Conservation (phyloP, 2,329 filamentous ascomycete genomes). For the Botrytis fragariae region DNA sequence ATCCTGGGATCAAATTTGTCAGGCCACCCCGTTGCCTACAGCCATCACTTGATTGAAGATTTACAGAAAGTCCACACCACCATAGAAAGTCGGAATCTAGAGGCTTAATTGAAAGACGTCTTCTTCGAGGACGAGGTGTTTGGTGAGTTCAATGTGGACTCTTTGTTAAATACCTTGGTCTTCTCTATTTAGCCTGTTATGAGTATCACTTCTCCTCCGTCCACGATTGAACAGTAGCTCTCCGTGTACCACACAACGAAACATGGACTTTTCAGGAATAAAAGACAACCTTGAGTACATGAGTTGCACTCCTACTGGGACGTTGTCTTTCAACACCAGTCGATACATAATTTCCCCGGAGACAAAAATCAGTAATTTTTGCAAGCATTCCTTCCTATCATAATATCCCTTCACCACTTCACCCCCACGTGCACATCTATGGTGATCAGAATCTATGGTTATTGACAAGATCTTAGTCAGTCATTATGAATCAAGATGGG, state of each 20-base stretch:
- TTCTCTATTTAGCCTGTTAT: too few relatives aligned
- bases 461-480: too few relatives aligned
- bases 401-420: too few relatives aligned
- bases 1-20: neutral
- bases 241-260: neutral
- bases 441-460: too few relatives aligned
- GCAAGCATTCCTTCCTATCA: neutral
- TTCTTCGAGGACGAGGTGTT: neutral
- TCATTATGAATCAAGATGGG: too few relatives aligned
- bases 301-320: neutral
- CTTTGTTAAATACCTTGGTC: neutral
- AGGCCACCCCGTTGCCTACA: neutral
- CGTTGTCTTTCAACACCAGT: neutral
- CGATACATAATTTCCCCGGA: neutral
- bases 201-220: neutral
- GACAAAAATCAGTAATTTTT: neutral
- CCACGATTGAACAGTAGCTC: neutral
- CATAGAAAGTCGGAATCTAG: rapidly evolving
- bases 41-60: neutral
- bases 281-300: neutral
- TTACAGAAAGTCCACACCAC: neutral
- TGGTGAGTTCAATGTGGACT: neutral
- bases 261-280: neutral
- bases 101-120: neutral
- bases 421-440: too few relatives aligned